A percentile compares a stretch with the other conserved stretches of the same genome.
phyloP scores from a whole-genome alignment of 108 stramenopile genomes.

The Pseudonitzschia multiseries region DNA sequence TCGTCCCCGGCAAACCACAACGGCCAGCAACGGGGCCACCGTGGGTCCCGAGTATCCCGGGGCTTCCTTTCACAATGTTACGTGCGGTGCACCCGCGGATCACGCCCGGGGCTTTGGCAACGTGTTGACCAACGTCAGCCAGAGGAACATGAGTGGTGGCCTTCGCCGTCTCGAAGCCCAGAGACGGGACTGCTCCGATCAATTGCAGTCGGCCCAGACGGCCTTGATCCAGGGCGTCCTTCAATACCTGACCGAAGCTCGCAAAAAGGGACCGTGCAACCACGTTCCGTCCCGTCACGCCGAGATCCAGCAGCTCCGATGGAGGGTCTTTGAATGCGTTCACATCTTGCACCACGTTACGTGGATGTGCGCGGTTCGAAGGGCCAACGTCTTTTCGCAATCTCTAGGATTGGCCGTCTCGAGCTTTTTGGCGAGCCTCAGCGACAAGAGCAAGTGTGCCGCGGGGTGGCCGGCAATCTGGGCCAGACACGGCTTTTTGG shows the following conservation, averaged over 20 bases:
- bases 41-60: conserved; percentile 26
- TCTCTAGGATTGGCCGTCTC: conserved; percentile 76
- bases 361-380: conserved; percentile 76
- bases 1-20: conserved; percentile 20
- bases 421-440: conserved; percentile 69
- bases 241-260: conserved; percentile 49
- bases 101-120: conserved; percentile 85
- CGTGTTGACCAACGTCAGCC: conserved; percentile 41
- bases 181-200: conserved; percentile 48
- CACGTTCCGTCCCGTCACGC: conserved; percentile 62
- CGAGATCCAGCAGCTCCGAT: conserved; percentile 45
- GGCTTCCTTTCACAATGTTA: conserved; percentile 62
- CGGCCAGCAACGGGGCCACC: neutral
- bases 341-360: conserved; percentile 74
- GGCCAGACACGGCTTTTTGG: conserved; percentile 79
- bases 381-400: conserved; percentile 85
- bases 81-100: conserved; percentile 86
- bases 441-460: conserved; percentile 41
- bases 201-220: conserved; percentile 47
- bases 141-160: conserved; percentile 53
- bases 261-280: conserved; percentile 43
- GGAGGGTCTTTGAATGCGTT: conserved; percentile 56
- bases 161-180: conserved; percentile 72
- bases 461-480: conserved; percentile 74
- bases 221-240: conserved; percentile 56